These are phyloP conservation scores for Camelina neglecta DNA, from an alignment of 345 rosid species.

Conservation along the genomic window DNA sequence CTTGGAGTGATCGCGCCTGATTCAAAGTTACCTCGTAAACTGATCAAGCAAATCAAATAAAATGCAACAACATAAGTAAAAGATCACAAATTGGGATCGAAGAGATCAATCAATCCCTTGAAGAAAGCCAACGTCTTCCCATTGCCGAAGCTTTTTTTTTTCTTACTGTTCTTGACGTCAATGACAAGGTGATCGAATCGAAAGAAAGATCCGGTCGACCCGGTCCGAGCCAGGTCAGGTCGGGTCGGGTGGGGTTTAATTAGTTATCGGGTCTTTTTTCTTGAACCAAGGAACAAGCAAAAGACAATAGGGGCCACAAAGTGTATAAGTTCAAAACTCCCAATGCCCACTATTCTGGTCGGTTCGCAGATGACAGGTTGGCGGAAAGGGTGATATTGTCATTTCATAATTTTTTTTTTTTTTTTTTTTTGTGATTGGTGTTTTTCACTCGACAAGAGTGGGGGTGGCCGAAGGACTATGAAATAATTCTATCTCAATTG, in stretches of 20 bases:
- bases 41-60: slow-evolving; percentile 8
- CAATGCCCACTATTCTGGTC: slow-evolving; percentile 32
- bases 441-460: too few relatives aligned
- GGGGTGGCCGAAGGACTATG: too few relatives aligned
- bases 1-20: background rate
- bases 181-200: slow-evolving; percentile 9
- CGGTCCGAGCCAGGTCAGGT: background rate
- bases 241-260: slow-evolving; percentile 14
- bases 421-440: too few relatives aligned
- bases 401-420: background rate
- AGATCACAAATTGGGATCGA: background rate
- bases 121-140: slow-evolving; percentile 21
- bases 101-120: slow-evolving; percentile 11
- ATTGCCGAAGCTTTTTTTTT: slow-evolving; percentile 8
- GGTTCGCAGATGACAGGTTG: slow-evolving; percentile 41
- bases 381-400: slow-evolving; percentile 28
- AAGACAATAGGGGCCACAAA: slow-evolving; percentile 37
- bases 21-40: background rate
- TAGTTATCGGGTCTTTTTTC: slow-evolving; percentile 33
- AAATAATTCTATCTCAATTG: too few relatives aligned
- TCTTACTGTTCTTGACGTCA: slow-evolving; percentile 19
- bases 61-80: background rate
- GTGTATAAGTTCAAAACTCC: slow-evolving; percentile 29
- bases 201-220: background rate
- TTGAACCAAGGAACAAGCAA: slow-evolving; percentile 34